Evolutionary conservation across 2,329 filamentous ascomycete species (phyloP), one percentile per base, ranked within the genome.

Genomic region (Penicillium expansum): DNA sequence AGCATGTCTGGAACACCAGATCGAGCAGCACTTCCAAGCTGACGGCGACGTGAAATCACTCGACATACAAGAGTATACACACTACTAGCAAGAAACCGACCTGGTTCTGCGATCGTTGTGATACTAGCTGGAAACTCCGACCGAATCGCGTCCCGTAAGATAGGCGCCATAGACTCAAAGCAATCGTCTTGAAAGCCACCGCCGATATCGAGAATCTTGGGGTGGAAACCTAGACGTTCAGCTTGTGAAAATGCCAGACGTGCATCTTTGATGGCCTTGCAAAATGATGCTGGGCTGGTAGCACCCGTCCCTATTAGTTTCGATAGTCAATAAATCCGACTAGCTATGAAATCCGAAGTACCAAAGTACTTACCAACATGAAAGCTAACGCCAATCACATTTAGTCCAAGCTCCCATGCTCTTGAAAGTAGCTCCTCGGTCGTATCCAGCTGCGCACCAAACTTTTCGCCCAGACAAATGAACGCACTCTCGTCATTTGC

Each of bases 301-400:
- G 65, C 61, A 6, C 64, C 66, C 2, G 65, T 62, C 30, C 55
- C 55, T 57, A 32, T 22, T 16, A 20, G 18, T 48, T 41, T 16
- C 4, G 5, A 8, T 8, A 6, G 35, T 56, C 20, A 52, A 35
- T n/a, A 30, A 5, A 13, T 20, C 5, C 27, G 16, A 24, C 6
- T 16, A 29, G n/a, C 5, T 14, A 53, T 18, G 13, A 7, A n/a
- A 13, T 8, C 4, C 9, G 20, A 48, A n/a, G 14, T 24, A n/a
- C 9, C 9, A 14, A 8, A n/a, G 20, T n/a, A 44, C 48, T 22
- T 55, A 65, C 69, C 69, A 30, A 71, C 62, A 55, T 71, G 69
- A 24, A 71, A 71, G 32, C 67, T 68, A n/a, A 71, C 61, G 0
- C 69, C 69, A 9, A 64, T 52, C 7, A 71, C 52, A 20, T 64